These are phyloP conservation scores for Ballota nigra DNA, from an alignment of 257 asterid species.

Conservation along the genomic window DNA sequence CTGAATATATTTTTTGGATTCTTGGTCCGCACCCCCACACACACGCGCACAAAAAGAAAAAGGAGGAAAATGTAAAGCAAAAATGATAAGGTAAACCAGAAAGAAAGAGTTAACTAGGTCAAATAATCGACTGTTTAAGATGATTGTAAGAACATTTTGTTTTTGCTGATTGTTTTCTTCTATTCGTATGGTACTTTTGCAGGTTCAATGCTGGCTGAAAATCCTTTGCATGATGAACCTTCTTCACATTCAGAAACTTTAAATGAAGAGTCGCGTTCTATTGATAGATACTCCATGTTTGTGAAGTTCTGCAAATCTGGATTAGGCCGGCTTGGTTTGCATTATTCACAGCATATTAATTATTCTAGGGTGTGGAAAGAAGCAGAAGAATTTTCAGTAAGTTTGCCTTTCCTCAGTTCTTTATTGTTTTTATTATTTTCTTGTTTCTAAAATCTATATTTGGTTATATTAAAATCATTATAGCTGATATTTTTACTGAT, in stretches of 20 bases:
- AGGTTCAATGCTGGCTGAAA: conserved; percentile 39
- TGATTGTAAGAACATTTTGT: background rate
- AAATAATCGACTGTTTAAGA: conserved; percentile 7
- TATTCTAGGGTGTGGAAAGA: conserved; percentile 60
- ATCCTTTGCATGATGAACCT: conserved; percentile 20
- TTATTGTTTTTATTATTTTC: background rate
- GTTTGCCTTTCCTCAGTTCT: conserved; percentile 27
- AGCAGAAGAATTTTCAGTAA: conserved; percentile 60
- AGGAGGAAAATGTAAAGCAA: too few species aligned
- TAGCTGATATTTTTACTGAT: background rate
- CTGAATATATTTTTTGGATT: background rate
- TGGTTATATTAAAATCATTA: conserved; percentile 9
- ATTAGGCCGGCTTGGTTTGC: conserved; percentile 60
- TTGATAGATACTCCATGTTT: conserved; percentile 52
- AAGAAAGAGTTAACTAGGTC: background rate
- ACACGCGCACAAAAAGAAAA: too few species aligned
- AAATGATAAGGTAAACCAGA: background rate
- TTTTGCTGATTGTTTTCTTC: background rate
- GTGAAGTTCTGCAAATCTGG: conserved; percentile 67
- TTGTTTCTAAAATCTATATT: background rate
- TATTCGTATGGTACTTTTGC: conserved; percentile 25
- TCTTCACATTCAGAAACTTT: conserved; percentile 24
- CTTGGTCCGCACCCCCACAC: too few species aligned
- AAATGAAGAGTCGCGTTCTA: conserved; percentile 25
- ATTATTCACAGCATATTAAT: conserved; percentile 44